A percentile compares a stretch with the other conserved stretches of the same genome.
Evolutionary conservation across 495 filamentous ascomycete species (phyloP).

Genomic region (Tirmania nivea): DNA sequence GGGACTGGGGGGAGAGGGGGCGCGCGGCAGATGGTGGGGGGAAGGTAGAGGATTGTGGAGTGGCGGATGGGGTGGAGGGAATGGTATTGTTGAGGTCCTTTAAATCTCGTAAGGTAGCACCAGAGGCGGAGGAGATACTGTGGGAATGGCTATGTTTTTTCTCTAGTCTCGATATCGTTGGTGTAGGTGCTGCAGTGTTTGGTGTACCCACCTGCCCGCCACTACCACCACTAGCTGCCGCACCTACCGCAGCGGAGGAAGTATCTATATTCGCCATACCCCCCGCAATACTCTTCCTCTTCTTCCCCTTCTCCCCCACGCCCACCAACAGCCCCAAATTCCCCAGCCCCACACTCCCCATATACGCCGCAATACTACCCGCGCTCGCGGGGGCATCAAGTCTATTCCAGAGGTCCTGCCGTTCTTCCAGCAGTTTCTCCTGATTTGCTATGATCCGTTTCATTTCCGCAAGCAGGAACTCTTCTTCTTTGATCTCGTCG

Average conservation of each 20-base stretch:
- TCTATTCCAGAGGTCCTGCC: constrained; percentile 69
- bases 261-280: constrained; percentile 30
- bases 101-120: background rate
- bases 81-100: background rate
- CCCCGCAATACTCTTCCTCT: constrained; percentile 30
- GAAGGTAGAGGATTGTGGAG: background rate
- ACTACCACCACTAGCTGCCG: constrained; percentile 18
- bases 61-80: background rate
- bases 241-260: constrained; percentile 29
- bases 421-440: constrained; percentile 63
- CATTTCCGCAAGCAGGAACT: constrained; percentile 66
- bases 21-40: constrained; percentile 21
- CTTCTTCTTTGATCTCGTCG: constrained; percentile 78
- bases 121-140: background rate
- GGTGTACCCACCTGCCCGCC: background rate
- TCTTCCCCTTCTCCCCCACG: constrained; percentile 68
- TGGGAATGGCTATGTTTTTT: constrained; percentile 22
- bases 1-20: constrained; percentile 50
- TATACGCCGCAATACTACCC: constrained; percentile 46
- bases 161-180: constrained; percentile 28
- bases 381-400: constrained; percentile 54
- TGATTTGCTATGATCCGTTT: constrained; percentile 70
- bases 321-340: constrained; percentile 54
- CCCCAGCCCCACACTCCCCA: constrained; percentile 53
- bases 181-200: constrained; percentile 9